Conservation (phyloP, 1,284 basidiomycete species). For the Takashimella koratensis region DNA sequence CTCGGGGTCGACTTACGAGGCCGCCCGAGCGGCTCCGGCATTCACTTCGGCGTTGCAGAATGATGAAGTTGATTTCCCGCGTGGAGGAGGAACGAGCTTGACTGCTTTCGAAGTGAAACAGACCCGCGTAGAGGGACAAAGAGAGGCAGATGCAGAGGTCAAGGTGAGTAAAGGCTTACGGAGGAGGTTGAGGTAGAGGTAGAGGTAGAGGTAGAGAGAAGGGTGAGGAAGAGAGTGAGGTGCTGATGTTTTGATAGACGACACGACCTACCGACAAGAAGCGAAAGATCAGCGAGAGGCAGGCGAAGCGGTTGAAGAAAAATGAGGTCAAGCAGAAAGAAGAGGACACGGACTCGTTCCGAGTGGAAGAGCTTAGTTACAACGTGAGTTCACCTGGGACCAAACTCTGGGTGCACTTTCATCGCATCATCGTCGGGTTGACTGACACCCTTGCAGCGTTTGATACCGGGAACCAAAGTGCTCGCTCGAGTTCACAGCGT, state of each 20-base stretch:
- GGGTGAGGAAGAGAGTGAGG: constrained; percentile 49
- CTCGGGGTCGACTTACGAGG: not conserved
- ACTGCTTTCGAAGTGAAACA: constrained; percentile 89
- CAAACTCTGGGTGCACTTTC: not conserved
- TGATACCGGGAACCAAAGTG: constrained; percentile 78
- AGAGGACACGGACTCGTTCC: constrained; percentile 45
- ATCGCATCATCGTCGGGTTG: not conserved
- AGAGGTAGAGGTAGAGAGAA: too few species aligned
- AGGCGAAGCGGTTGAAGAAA: constrained; percentile 50
- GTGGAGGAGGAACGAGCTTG: constrained; percentile 69
- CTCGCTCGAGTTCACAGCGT: constrained; percentile 82
- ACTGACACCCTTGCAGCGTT: constrained; percentile 59
- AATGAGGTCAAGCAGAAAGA: constrained; percentile 54
- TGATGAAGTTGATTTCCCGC: constrained; percentile 89
- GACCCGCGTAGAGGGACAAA: constrained; percentile 74
- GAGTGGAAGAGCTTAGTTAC: constrained; percentile 86
- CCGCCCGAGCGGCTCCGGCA: constrained; percentile 35
- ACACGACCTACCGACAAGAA: constrained; percentile 38
- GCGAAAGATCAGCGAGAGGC: constrained; percentile 32
- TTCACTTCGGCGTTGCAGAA: constrained; percentile 52
- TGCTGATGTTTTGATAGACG: too few species aligned
- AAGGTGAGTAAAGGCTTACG: too few species aligned
- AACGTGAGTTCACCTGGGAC: constrained; percentile 57
- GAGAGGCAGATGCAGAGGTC: constrained; percentile 76
- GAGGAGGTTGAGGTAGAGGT: too few species aligned